A percentile compares a stretch with the other conserved stretches of the same genome.
phyloP scores from a whole-genome alignment of 306 rosid species.

The Lupinus albus region DNA sequence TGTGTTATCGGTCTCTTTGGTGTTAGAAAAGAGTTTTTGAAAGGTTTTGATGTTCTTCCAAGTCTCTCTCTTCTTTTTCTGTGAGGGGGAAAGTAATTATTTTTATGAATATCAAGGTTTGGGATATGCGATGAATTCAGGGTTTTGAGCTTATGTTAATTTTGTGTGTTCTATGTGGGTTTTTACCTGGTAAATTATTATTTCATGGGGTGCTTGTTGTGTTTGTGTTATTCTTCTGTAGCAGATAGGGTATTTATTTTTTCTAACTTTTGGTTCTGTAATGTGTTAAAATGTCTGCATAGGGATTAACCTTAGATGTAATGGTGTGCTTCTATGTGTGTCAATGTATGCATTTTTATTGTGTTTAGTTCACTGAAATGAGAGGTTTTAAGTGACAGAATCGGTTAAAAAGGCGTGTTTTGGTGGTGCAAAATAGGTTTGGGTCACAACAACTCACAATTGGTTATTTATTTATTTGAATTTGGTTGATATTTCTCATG shows the following conservation, averaged over 20 bases:
- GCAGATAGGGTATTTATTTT: not conserved
- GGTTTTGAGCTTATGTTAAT: slow-evolving; percentile 31
- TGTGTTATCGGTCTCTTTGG: slow-evolving; percentile 22
- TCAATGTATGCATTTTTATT: too few relatives aligned
- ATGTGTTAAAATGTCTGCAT: slow-evolving; percentile 15
- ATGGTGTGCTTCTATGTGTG: not conserved
- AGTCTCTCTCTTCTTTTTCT: slow-evolving; percentile 34
- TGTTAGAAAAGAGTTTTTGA: slow-evolving; percentile 29
- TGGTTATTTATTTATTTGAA: too few relatives aligned
- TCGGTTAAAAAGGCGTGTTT: not conserved
- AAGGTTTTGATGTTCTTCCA: not conserved
- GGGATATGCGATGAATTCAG: slow-evolving; percentile 12
- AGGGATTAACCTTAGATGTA: not conserved
- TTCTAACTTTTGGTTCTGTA: slow-evolving; percentile 22
- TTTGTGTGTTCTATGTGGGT: slow-evolving; percentile 15
- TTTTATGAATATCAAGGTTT: not conserved
- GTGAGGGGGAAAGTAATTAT: not conserved
- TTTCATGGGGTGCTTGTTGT: slow-evolving; percentile 9
- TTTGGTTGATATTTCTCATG: too few relatives aligned
- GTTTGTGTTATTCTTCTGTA: slow-evolving; percentile 21
- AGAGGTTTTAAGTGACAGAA: not conserved
- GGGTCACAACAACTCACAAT: too few relatives aligned
- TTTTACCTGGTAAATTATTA: not conserved
- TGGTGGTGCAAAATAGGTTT: too few relatives aligned
- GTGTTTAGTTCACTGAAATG: not conserved